Evolutionary conservation across 306 rosid species (phyloP).

Genomic region (Fragaria vesca): DNA sequence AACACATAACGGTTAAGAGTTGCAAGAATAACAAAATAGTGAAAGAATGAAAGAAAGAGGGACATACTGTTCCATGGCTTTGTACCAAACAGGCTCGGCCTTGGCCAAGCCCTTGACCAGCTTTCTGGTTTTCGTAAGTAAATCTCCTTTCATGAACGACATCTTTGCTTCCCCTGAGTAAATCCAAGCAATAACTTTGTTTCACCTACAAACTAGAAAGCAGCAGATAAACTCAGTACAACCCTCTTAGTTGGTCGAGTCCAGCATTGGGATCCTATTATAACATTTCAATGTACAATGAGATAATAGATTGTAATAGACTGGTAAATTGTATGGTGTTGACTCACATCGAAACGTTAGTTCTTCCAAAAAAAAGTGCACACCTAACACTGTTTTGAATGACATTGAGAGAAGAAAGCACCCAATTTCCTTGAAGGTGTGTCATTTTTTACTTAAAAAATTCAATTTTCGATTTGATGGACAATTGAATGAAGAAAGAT

Average conservation of each 20-base stretch:
- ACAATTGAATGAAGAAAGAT: no score
- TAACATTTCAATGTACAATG: not conserved
- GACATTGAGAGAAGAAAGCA: no score
- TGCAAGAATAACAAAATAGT: not conserved
- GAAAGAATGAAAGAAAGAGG: constrained; percentile 20
- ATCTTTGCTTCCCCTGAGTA: constrained; percentile 32
- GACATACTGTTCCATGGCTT: constrained; percentile 86
- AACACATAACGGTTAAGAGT: not conserved
- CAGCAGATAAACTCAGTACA: not conserved
- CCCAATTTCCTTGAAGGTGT: no score
- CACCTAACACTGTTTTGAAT: no score
- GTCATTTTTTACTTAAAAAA: no score
- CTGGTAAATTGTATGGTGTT: no score
- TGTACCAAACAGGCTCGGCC: constrained; percentile 84
- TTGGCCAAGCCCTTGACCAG: constrained; percentile 84
- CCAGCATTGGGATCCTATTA: no score
- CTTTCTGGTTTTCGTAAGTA: constrained; percentile 66
- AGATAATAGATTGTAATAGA: no score
- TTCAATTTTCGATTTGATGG: no score
- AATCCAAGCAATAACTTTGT: not conserved
- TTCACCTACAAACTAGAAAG: constrained; percentile 9
- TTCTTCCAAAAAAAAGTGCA: no score
- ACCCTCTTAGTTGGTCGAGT: not conserved
- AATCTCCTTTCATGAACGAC: constrained; percentile 80
- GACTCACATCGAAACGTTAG: no score